Evolutionary conservation across 2,329 filamentous ascomycete genomes (phyloP), one percentile per base, ranked within the genome.

Genomic region (Beauveria scarabaeidicola): DNA sequence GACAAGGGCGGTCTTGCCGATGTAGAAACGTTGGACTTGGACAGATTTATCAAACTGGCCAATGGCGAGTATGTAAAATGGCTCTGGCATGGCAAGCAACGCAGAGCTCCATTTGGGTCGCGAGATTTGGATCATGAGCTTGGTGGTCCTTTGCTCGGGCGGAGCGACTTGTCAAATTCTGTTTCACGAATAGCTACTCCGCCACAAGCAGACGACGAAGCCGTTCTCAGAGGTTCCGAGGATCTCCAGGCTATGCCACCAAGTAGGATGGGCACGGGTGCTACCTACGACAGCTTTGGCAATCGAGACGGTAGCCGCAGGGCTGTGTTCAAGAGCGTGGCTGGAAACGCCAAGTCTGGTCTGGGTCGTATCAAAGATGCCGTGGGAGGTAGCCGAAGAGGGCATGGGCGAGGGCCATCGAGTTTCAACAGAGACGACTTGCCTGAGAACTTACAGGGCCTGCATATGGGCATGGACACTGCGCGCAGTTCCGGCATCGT

Each of bases 1-100:
- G 91, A 96, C 66, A 95, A 95, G 73, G 90, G 87, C 59, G 90
- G 91, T 3, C 92, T 97, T 64, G 89, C 90, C 4, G 93, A 97
- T 66, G 87, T 97, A 40, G 94, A 99, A 74, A 97, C 92, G 1
- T 79, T 91, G 10, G 91, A 97, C 68, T 85, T 97, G 58, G 91
- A 96, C 66, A 85, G 81, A 50, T 96, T 97, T 65, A 81, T 90
- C 52, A 85, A 85, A 61, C 78, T 96, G 27, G 84, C 88, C 0
- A 87, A 86, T 62, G 93, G 94, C 38, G 90, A 94, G 69, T 84
- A 89, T 59, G 81, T 90, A 17, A 96, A 96, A 71, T 97, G 92
- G 91, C 79, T 99, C 2, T 99, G 94, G 94, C 82, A 90, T 62
- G 94, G 93, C 17, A 97, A 96, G 71, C 83, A 90, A 41, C 85